Conservation (phyloP, 2,329 filamentous ascomycete species). For the Coleophoma crateriformis region DNA sequence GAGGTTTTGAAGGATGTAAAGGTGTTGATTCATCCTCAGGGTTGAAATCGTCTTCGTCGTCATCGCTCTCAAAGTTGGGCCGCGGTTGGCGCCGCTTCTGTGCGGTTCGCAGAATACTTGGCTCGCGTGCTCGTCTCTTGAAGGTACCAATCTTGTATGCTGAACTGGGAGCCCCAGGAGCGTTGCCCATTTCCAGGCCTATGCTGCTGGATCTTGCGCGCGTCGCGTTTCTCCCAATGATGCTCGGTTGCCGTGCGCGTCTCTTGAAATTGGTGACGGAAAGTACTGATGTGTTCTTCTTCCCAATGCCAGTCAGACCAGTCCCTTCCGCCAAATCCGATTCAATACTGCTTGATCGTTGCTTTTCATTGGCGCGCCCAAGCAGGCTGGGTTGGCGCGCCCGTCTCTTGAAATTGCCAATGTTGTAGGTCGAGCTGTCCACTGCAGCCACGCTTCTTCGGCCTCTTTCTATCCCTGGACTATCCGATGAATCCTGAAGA, state of each 20-base stretch:
- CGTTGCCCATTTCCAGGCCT: constrained; percentile 17
- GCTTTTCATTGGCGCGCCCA: constrained; percentile 4
- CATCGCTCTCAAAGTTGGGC: constrained; percentile 32
- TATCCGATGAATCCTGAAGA: neutral
- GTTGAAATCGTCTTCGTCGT: constrained; percentile 44
- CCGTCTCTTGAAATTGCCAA: constrained; percentile 32
- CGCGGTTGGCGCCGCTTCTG: constrained; percentile 27
- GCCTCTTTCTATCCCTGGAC: neutral
- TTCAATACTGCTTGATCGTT: constrained; percentile 25
- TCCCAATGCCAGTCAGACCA: constrained; percentile 20
- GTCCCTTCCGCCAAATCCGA: constrained; percentile 21
- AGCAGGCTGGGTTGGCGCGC: constrained; percentile 29
- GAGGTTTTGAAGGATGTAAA: constrained; percentile 42
- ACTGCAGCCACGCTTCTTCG: neutral
- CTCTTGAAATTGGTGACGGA: constrained; percentile 26
- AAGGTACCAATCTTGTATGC: constrained; percentile 51
- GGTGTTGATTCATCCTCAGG: constrained; percentile 67
- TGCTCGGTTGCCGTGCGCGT: constrained; percentile 27
- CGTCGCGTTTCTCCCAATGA: constrained; percentile 21
- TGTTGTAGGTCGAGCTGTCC: constrained; percentile 35
- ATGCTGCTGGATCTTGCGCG: constrained; percentile 17
- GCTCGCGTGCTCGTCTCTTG: constrained; percentile 50
- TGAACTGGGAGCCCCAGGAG: constrained; percentile 25
- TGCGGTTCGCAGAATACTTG: constrained; percentile 49
- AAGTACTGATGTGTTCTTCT: constrained; percentile 17